These are phyloP conservation scores for Globisporangium megalacanthum DNA, from an alignment of 352 stramenopile species.

Conservation along the genomic window DNA sequence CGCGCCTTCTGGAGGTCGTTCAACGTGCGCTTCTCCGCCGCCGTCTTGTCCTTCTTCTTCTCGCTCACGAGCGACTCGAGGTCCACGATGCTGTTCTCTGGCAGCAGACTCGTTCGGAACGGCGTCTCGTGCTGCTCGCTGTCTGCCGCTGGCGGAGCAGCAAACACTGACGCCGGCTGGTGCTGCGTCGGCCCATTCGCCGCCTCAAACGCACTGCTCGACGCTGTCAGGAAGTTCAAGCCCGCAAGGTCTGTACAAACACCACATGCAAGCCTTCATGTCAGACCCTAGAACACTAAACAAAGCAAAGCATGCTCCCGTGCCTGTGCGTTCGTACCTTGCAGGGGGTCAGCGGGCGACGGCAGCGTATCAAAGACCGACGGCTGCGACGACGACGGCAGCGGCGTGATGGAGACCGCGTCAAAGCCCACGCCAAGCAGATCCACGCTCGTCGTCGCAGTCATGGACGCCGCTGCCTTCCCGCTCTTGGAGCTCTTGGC, in stretches of 20 bases:
- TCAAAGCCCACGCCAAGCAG: slow-evolving; percentile 49
- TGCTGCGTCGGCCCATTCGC: background rate
- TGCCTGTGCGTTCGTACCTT: slow-evolving; percentile 13
- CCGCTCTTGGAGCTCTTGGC: slow-evolving; percentile 11
- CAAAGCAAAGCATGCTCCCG: background rate
- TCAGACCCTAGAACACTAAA: background rate
- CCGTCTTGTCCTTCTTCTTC: slow-evolving; percentile 34
- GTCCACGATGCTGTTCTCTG: slow-evolving; percentile 67
- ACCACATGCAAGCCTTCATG: background rate
- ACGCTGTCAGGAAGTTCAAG: slow-evolving; percentile 31
- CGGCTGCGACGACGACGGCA: slow-evolving; percentile 13
- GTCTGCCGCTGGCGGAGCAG: background rate
- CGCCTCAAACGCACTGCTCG: slow-evolving; percentile 9
- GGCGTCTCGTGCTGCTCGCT: slow-evolving; percentile 8
- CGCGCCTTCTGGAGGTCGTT: slow-evolving; percentile 57
- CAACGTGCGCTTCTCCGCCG: slow-evolving; percentile 40
- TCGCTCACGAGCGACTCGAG: slow-evolving; percentile 46
- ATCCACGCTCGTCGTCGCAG: slow-evolving; percentile 28
- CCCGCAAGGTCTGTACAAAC: slow-evolving; percentile 33
- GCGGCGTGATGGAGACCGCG: slow-evolving; percentile 8
- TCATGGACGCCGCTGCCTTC: slow-evolving; percentile 4
- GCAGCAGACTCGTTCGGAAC: slow-evolving; percentile 47
- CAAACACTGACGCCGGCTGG: slow-evolving; percentile 7
- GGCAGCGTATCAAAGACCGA: slow-evolving; percentile 33
- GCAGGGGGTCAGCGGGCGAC: slow-evolving; percentile 23